phyloP scores from a whole-genome alignment of 2,329 filamentous ascomycete genomes.

The Colletotrichum trifolii region DNA sequence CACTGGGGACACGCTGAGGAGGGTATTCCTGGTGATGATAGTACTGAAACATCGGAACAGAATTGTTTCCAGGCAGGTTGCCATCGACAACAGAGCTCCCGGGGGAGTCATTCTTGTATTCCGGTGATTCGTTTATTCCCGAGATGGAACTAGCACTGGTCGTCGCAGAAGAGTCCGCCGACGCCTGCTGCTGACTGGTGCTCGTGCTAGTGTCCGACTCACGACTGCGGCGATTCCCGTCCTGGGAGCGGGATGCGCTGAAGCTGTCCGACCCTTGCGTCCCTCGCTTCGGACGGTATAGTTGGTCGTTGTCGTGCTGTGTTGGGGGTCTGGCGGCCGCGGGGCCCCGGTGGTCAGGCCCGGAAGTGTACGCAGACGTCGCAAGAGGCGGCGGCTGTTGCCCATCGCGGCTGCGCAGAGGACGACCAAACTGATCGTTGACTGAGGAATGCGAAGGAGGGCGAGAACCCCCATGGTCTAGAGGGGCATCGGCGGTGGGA shows the following conservation, averaged over 20 bases:
- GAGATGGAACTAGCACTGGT: slow-evolving; percentile 69
- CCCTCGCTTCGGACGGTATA: slow-evolving; percentile 9
- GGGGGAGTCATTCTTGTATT: slow-evolving; percentile 59
- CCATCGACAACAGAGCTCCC: slow-evolving; percentile 63
- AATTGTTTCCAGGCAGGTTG: slow-evolving; percentile 51
- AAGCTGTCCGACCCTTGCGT: slow-evolving; percentile 44
- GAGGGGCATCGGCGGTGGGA: slow-evolving; percentile 41
- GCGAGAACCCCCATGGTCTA: slow-evolving; percentile 47
- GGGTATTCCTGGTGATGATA: slow-evolving; percentile 66
- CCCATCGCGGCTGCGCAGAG: slow-evolving; percentile 27
- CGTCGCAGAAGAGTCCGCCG: slow-evolving; percentile 63
- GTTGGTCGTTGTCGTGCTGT: slow-evolving; percentile 16
- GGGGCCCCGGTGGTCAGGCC: slow-evolving; percentile 15
- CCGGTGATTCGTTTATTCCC: slow-evolving; percentile 59
- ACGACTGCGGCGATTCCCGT: slow-evolving; percentile 60
- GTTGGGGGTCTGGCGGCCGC: slow-evolving; percentile 16
- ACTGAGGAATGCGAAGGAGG: slow-evolving; percentile 51
- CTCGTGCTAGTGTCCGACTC: slow-evolving; percentile 63
- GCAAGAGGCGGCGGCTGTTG: slow-evolving; percentile 25
- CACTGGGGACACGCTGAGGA: slow-evolving; percentile 52
- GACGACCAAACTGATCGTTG: slow-evolving; percentile 28
- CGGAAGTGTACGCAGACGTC: slow-evolving; percentile 24
- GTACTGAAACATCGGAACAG: slow-evolving; percentile 70
- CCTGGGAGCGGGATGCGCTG: slow-evolving; percentile 48
- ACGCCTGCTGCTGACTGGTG: slow-evolving; percentile 60